Percentiles rank a stretch among this genome's conserved stretches.
phyloP scores from a whole-genome alignment of 257 asterid species.

The Capsicum baccatum region DNA sequence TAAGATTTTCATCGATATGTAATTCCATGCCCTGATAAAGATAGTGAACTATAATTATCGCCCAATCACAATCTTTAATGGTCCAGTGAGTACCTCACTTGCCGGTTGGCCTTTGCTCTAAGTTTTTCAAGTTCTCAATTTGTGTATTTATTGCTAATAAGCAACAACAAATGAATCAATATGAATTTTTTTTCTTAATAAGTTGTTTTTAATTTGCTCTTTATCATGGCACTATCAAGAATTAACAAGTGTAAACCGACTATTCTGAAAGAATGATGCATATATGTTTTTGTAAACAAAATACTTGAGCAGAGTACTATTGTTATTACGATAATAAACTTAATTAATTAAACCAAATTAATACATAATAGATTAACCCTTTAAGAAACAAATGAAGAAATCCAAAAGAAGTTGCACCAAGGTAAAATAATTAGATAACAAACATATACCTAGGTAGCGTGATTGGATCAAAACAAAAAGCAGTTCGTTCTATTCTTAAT shows the following conservation, averaged over 20 bases:
- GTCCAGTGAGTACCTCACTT: neutral
- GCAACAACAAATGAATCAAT: neutral
- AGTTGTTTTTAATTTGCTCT: neutral
- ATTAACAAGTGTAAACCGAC: neutral
- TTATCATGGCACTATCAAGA: neutral
- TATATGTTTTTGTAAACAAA: neutral
- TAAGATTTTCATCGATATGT: too few relatives aligned
- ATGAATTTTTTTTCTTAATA: neutral
- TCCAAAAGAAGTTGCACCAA: too few relatives aligned
- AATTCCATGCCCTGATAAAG: neutral
- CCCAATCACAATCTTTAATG: too few relatives aligned
- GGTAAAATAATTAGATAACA: too few relatives aligned
- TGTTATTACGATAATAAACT: neutral
- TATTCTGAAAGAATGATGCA: neutral
- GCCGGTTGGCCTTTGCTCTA: neutral
- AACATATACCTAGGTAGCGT: too few relatives aligned
- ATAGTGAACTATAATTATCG: too few relatives aligned
- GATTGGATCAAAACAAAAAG: too few relatives aligned
- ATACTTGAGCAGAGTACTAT: neutral
- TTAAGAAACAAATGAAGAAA: too few relatives aligned
- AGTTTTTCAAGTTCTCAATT: constrained; percentile 1
- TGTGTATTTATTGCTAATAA: constrained; percentile 9
- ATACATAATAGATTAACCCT: too few relatives aligned
- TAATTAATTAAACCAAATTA: neutral
- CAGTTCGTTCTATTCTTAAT: too few relatives aligned